These are phyloP conservation scores for Cladosporium sp. DNA, from an alignment of 2,329 filamentous ascomycete genomes.

Conservation along the genomic window DNA sequence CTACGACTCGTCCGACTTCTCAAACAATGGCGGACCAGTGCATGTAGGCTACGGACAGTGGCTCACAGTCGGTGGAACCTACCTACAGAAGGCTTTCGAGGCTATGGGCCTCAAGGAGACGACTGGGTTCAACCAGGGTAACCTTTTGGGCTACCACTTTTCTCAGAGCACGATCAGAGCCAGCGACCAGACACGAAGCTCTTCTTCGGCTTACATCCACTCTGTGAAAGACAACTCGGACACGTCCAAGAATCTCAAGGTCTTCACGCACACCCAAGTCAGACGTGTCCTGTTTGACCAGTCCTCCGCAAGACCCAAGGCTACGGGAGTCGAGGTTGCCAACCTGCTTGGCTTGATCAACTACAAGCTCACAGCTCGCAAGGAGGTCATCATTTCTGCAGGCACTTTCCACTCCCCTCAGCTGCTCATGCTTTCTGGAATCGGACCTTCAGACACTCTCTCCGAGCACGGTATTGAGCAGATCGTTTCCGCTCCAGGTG, in stretches of 20 bases:
- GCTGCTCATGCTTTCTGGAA: slow-evolving; percentile 31
- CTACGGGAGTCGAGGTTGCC: slow-evolving; percentile 12
- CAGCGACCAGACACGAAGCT: slow-evolving; percentile 17
- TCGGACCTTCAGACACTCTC: slow-evolving; percentile 29
- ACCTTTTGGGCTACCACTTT: slow-evolving; percentile 20
- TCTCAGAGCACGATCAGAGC: slow-evolving; percentile 17
- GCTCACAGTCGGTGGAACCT: slow-evolving; percentile 27
- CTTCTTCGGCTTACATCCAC: slow-evolving; percentile 13
- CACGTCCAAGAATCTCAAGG: slow-evolving; percentile 20
- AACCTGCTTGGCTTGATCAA: slow-evolving; percentile 18
- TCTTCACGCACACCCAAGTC: slow-evolving; percentile 31
- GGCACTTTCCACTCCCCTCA: slow-evolving; percentile 43
- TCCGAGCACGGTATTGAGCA: slow-evolving; percentile 27
- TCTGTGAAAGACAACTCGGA: background rate
- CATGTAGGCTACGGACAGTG: slow-evolving; percentile 30
- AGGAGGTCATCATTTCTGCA: slow-evolving; percentile 43
- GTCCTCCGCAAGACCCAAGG: slow-evolving; percentile 18
- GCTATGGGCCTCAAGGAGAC: slow-evolving; percentile 27
- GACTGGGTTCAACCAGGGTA: slow-evolving; percentile 28
- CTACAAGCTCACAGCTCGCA: slow-evolving; percentile 28
- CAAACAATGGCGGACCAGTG: slow-evolving; percentile 24
- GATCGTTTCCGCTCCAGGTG: slow-evolving; percentile 24
- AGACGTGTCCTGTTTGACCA: background rate
- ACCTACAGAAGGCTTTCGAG: slow-evolving; percentile 23
- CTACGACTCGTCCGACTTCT: slow-evolving; percentile 24